Evolutionary conservation across 2,329 filamentous ascomycete species (phyloP), one percentile per base, ranked within the genome.

Genomic region (Emmonsiellopsis sp.): DNA sequence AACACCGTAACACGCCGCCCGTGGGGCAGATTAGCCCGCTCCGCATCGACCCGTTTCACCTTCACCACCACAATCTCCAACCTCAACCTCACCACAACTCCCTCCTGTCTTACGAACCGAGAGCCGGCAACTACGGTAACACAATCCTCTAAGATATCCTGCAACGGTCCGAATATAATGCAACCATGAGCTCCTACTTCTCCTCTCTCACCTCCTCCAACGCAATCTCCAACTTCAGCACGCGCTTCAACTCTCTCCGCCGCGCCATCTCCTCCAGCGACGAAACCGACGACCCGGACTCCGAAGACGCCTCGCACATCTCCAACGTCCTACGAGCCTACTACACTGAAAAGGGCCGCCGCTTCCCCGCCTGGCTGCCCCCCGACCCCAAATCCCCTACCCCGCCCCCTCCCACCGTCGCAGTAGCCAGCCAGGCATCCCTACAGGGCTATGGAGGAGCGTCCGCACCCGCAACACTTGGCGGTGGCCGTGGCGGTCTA

Each of bases 321-420:
- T 94, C 88, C 72, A 88, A 93, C 63, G 90, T 95, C 37, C 82
- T 98, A 31, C 87, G 93, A 63, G 86, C 84, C 62, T 95, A 97
- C 78, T 97, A 98, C 77, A 82, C 77, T 50, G 91, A 97, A 69
- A 93, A 94, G 66, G 87, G 86, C 61, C 84, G 85, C 21, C 78
- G 83, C 1, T 87, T 91, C 58, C 93, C 93, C 0, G 73, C 77
- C 61, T 97, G 93, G 92, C 84, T 97, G 6, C 89, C 91, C 6
- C 85, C 88, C 5, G 88, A 95, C 68, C 91, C 89, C n/a, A 92
- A 88, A 71, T 82, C 80, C 3, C 82, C 83, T 42, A 77, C 78
- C 72, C 61, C 44, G 62, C 36, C 70, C 71, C 79, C 58, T 69
- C 79, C 67, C 65, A 65, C 57, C 56, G 71, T 57, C 69, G 74